Evolutionary conservation across 192 early-diverging fungal genomes (phyloP).

Genomic region (Backusella sp.): DNA sequence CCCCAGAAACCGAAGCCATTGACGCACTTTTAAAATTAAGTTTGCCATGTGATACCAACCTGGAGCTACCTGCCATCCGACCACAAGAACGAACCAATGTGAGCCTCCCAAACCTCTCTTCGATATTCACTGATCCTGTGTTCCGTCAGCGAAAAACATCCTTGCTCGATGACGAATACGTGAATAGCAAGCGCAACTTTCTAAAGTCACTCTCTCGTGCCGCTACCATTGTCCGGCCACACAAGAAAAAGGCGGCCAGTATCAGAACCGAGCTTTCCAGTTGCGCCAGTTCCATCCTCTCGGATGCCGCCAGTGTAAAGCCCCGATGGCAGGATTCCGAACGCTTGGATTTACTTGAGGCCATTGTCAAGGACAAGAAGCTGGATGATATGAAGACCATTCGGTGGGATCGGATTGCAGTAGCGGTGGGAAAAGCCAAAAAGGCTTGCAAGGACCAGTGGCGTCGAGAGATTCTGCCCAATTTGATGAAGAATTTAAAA

Average conservation of each 20-base stretch:
- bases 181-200: background rate
- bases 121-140: background rate
- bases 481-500: constrained; percentile 19
- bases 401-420: constrained; percentile 29
- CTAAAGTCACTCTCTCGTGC: background rate
- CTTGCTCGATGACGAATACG: background rate
- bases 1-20: background rate
- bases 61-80: background rate
- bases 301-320: background rate
- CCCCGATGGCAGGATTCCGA: constrained; percentile 33
- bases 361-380: constrained; percentile 29
- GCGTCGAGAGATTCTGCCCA: constrained; percentile 29
- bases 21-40: constrained; percentile 1
- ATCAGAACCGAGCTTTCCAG: background rate
- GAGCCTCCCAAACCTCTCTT: background rate
- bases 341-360: constrained; percentile 19
- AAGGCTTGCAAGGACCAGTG: constrained; percentile 40
- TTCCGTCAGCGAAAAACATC: background rate
- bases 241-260: background rate
- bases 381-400: constrained; percentile 31
- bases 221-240: background rate
- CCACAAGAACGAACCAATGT: background rate
- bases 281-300: background rate
- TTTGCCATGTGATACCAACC: background rate
- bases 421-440: constrained; percentile 28